Conservation (phyloP, 2,329 filamentous ascomycete species). For the Coleophoma crateriformis region DNA sequence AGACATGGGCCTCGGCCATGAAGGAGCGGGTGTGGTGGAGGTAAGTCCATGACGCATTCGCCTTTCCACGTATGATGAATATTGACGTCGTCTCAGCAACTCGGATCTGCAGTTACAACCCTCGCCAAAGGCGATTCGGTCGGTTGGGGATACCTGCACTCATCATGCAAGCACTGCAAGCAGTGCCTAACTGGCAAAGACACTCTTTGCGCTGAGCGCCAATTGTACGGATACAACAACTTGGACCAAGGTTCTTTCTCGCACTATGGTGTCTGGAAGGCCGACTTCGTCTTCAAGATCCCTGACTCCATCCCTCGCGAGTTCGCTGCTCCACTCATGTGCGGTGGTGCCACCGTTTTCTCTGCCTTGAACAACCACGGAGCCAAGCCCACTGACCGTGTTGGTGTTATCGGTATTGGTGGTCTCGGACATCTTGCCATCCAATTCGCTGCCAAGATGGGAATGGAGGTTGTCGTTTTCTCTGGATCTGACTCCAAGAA, state of each 20-base stretch:
- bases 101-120: conserved; percentile 33
- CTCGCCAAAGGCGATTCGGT: conserved; percentile 38
- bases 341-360: conserved; percentile 38
- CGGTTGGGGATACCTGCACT: conserved; percentile 39
- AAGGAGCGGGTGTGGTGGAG: conserved; percentile 41
- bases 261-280: conserved; percentile 30
- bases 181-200: conserved; percentile 38
- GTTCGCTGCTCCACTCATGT: conserved; percentile 40
- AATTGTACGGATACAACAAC: conserved; percentile 35
- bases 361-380: conserved; percentile 30
- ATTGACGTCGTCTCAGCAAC: conserved; percentile 10
- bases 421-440: conserved; percentile 59
- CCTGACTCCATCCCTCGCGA: conserved; percentile 31
- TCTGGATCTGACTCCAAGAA: conserved; percentile 56
- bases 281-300: conserved; percentile 33
- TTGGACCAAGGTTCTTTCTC: conserved; percentile 43
- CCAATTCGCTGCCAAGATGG: conserved; percentile 58
- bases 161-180: conserved; percentile 37
- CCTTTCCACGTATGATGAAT: too few relatives aligned
- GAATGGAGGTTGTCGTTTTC: conserved; percentile 53
- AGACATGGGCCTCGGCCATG: conserved; percentile 41
- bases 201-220: conserved; percentile 34
- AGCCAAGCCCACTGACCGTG: conserved; percentile 19
- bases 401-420: conserved; percentile 47
- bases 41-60: conserved; percentile 5